Evolutionary conservation across 2,329 filamentous ascomycete genomes (phyloP).

Genomic region (Sporothrix euskadiensis): DNA sequence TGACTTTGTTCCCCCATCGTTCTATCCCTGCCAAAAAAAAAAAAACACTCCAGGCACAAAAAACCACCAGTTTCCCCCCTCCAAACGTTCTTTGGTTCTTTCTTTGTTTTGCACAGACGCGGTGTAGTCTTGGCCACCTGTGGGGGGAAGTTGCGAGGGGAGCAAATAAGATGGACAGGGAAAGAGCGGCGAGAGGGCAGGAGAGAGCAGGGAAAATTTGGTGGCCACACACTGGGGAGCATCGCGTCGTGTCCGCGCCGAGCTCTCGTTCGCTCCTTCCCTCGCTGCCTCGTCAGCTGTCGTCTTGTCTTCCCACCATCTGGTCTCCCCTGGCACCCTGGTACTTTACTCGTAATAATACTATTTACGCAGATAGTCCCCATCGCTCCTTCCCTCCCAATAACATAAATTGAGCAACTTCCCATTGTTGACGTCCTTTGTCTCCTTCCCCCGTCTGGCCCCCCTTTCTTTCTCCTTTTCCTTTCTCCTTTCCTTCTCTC

Average conservation of each 20-base stretch:
- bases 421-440: constrained; percentile 8
- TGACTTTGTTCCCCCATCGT: not conserved
- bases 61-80: not conserved
- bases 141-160: constrained; percentile 1
- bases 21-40: not conserved
- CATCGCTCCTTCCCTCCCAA: constrained; percentile 15
- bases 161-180: not conserved
- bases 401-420: not conserved
- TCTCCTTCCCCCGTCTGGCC: constrained; percentile 36
- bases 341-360: not conserved
- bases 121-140: not conserved
- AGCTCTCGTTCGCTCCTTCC: constrained; percentile 16
- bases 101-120: not conserved
- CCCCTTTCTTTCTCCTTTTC: constrained; percentile 38
- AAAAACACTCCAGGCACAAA: not conserved
- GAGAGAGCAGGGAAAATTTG: not conserved
- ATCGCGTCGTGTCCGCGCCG: not conserved
- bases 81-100: not conserved
- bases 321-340: not conserved
- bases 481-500: constrained; percentile 18
- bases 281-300: not conserved
- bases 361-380: not conserved
- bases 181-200: not conserved
- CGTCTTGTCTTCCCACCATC: not conserved
- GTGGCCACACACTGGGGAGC: constrained; percentile 1